Evolutionary conservation across 371 early-diverging fungal species (phyloP), one percentile per base, ranked within the genome.

Genomic region (Sporodiniella umbellata): DNA sequence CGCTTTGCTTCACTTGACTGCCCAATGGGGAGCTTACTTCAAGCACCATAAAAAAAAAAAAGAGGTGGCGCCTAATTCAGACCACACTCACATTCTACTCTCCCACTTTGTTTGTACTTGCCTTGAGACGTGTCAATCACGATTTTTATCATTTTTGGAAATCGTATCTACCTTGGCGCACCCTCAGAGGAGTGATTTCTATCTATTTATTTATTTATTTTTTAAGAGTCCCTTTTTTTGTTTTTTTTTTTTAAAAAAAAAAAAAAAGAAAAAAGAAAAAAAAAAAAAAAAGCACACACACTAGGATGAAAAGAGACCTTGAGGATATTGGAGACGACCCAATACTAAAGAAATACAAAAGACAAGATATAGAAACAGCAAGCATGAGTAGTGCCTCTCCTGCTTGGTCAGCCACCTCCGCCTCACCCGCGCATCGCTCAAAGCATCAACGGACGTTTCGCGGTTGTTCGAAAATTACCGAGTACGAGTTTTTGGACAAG

Each of bases 401-500:
- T 30, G 49, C 45, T n/a, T 54, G 58, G 51, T 40, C 53, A 19
- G 54, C 57, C 10, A 25, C 49, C n/a, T 54, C 58, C 4, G 30
- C 33, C 33, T 63, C 58, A 23, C 63, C 58, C 26, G 53, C 40
- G 3, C 46, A 63, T 21, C 33, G 58, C 39, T 42, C 53, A 21
- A 58, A 51, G 21, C 28, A 52, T 15, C 35, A 23, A 18, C 51
- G 52, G 6, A 40, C 35, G 5, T 85, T 75, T 48, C 39, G 67
- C 2, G 88, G 88, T 2, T 84, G 85, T 39, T 87, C 88, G n/a
- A 66, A 66, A 11, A 70, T 90, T 19, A 71, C 76, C 14, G 83
- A 86, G 51, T 93, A 90, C 50, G 84, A 88, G 45, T 66, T 87
- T 42, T 60, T 72, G 14, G 78, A 81, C 11, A 94, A 90, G 69